These are phyloP conservation scores for Penicillium arizonense DNA, from an alignment of 495 filamentous ascomycete genomes.

Conservation along the genomic window DNA sequence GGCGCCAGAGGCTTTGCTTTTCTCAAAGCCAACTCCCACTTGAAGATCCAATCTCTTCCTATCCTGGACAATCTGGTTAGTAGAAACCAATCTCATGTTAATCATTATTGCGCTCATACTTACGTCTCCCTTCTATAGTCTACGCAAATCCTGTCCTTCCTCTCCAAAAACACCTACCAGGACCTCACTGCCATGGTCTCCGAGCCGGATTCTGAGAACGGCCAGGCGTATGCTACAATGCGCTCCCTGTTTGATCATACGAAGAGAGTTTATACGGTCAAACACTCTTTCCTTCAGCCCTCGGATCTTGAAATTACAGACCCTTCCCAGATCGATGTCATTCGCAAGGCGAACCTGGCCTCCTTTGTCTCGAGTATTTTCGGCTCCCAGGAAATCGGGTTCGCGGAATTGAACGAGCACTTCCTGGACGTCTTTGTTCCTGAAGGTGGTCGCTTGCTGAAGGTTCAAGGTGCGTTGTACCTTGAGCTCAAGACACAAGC, in stretches of 20 bases:
- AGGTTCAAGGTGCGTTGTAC: conserved; percentile 69
- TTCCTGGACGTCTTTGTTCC: conserved; percentile 85
- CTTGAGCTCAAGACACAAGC: conserved; percentile 85
- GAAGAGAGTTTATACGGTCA: conserved; percentile 72
- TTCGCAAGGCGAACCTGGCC: conserved; percentile 84
- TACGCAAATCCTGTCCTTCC: conserved; percentile 65
- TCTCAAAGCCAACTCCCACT: conserved; percentile 54
- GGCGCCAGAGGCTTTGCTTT: conserved; percentile 40
- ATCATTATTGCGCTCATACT: neutral
- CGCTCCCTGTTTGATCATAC: conserved; percentile 79
- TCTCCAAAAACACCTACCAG: conserved; percentile 65
- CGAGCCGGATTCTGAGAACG: conserved; percentile 69
- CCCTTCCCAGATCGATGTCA: conserved; percentile 65
- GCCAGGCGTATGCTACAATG: conserved; percentile 77
- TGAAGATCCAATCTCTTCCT: conserved; percentile 68
- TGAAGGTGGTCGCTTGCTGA: conserved; percentile 67
- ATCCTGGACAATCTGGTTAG: conserved; percentile 71
- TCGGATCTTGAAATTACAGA: conserved; percentile 71
- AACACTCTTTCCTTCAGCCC: conserved; percentile 67
- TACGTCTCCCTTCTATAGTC: conserved; percentile 46
- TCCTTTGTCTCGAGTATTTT: conserved; percentile 82
- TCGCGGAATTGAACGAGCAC: conserved; percentile 78
- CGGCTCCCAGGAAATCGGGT: conserved; percentile 77
- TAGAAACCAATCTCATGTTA: neutral
- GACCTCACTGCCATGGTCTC: conserved; percentile 76